Evolutionary conservation across 2,329 filamentous ascomycete species (phyloP).

Genomic region (Aspergillus awamori): DNA sequence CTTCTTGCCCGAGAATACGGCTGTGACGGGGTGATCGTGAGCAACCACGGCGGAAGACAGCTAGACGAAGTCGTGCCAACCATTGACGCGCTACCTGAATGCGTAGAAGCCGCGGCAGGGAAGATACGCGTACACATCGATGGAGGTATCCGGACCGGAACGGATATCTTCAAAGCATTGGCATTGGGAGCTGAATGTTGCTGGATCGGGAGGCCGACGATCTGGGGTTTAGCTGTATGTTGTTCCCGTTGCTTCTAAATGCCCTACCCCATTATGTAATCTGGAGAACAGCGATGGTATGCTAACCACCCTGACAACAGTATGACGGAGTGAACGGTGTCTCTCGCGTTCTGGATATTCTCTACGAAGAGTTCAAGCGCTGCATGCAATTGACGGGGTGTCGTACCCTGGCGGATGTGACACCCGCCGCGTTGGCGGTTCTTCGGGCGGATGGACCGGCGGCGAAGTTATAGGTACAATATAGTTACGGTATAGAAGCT

Average conservation of each 20-base stretch:
- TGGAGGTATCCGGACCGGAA: slow-evolving; percentile 38
- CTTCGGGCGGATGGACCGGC: slow-evolving; percentile 25
- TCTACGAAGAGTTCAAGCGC: slow-evolving; percentile 36
- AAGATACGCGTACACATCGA: slow-evolving; percentile 39
- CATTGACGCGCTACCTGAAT: slow-evolving; percentile 38
- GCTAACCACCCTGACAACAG: slow-evolving; percentile 20
- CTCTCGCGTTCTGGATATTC: slow-evolving; percentile 33
- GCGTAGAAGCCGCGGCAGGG: slow-evolving; percentile 32
- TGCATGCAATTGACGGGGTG: slow-evolving; percentile 35
- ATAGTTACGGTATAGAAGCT: neutral
- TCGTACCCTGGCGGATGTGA: slow-evolving; percentile 30
- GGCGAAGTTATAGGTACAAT: slow-evolving; percentile 21
- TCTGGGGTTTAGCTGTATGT: slow-evolving; percentile 42
- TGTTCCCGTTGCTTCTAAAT: neutral
- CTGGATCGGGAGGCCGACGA: slow-evolving; percentile 36
- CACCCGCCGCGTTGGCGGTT: slow-evolving; percentile 23
- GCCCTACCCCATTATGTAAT: no score
- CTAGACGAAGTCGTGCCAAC: slow-evolving; percentile 42
- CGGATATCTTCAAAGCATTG: slow-evolving; percentile 42
- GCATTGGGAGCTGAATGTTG: slow-evolving; percentile 39
- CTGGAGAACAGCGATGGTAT: no score
- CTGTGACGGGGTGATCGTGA: slow-evolving; percentile 42
- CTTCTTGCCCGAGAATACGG: slow-evolving; percentile 38
- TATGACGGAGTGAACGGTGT: slow-evolving; percentile 38
- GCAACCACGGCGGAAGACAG: slow-evolving; percentile 45